Base-by-base conservation (phyloP, 768 basidiomycete species). In the Leucosporidium yakuticum region DNA sequence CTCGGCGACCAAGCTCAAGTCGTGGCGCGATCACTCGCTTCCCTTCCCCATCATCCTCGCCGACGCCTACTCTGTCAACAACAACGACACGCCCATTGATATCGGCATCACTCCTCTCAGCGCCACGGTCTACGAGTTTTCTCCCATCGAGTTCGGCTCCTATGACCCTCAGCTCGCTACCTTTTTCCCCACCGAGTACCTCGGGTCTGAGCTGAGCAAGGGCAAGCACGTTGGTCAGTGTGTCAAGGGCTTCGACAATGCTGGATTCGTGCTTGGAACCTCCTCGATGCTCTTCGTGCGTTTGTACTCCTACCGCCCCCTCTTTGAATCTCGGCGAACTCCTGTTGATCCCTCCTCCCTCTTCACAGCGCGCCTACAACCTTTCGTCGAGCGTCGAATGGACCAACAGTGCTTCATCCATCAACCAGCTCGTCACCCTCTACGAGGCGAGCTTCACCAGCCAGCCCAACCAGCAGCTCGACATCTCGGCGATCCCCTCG, bases 91-190 rank as follows among this genome's bases (percentile, higher is more conserved):
- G 1, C 48, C 27, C 48, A 17, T 59, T 4, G n/a, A 29, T 21
- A 49, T 31, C 27, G 64, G 31, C 14, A 57, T 50, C 23, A 60
- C 63, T 34, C 54, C 60, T 9, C 67, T 72, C 23, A 64, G 69
- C 49, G 44, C 57, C 19, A 65, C 64, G 0, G 67, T 69, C n/a
- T 72, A 65, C 55, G 70, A 72, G 57, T 61, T 72, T 49, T 57
- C 51, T 19, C 70, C 70, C 12, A 50, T 65, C 32, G 54, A 50
- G 34, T 81, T 86, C 54, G 88, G 87, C 3, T 89, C 88, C 0
- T 90, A 83, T 77, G 88, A 90, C 72, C 87, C 88, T 15, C 81
- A 77, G 63, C 79, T 88, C 20, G 86, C 85, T 32, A 85, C 87
- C 2, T 90, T 54, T 27, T 27, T 54, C n/a, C 53, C 53, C 19